Evolutionary conservation across 345 rosid genomes (phyloP), one percentile per base, ranked within the genome.

Genomic region (Salix exigua): DNA sequence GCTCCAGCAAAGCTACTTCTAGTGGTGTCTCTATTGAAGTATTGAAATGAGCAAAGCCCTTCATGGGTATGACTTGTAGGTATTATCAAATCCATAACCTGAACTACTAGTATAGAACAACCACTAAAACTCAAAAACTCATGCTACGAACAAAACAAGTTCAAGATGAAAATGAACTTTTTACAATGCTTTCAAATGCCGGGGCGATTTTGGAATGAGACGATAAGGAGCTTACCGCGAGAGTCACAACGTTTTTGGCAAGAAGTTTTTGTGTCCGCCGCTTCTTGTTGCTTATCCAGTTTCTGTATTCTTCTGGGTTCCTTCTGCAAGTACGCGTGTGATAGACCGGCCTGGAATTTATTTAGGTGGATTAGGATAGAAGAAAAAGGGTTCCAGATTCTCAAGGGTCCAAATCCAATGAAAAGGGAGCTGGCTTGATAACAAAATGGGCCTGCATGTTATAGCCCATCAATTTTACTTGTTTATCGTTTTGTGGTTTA

Each of bases 11-110:
- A 79, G 80, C 85, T 62, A 72, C 55, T 40, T 79, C 81, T 81
- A 16, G 62, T 67, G 60, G 71, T 74, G 51, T 85, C 85, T 67
- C 87, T 78, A 73, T 78, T 80, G 19, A 86, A 80, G 62, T 74
- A 84, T 55, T 83, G 89, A 85, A 89, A 76, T 63, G 87, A 81
- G 86, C 79, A 83, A 79, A 87, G 82, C 80, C 94, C 90, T 76
- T 88, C 92, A 79, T 86, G 94, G 81, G 55, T 79, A 71, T 79
- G 88, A 80, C 82, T 85, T 51, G 85, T 58, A 25, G 85, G 87
- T 18, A 88, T 87, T 62, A 83, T 79, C 71, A 88, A 74, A 79
- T 88, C 93, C 96, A 93, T 93, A 35, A 30, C 31, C 38, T 51
- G 55, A 73, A 58, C 75, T 71, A 73, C 61, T 60, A 55, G 33